Evolutionary conservation across 2,329 filamentous ascomycete genomes (phyloP), one percentile per base, ranked within the genome.

Genomic region (Cryphonectria radicalis): DNA sequence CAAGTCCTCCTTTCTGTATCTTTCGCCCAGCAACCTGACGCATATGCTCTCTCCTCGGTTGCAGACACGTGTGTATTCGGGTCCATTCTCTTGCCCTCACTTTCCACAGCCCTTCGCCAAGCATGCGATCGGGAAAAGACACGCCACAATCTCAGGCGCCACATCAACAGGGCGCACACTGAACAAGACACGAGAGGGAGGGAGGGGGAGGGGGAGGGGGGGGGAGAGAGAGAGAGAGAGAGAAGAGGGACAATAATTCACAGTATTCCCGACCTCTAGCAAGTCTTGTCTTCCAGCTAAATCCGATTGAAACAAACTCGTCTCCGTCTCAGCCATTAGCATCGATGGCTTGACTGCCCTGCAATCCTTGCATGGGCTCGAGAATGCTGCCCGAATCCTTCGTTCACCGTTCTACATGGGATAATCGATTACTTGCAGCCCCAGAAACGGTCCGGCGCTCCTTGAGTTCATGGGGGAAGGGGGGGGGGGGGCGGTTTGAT

Each of bases 301-400:
- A 25, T n/a, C 28, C 59, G 19, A 11, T n/a, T 40, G 59, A 62
- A 62, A 62, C 59, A 40, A 35, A 40, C 59, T 37, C 59, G 59
- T 62, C 59, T 62, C 59, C 3, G 35, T n/a, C 59, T 62, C 59
- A 62, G 35, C 35, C 35, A 40, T 6, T 37, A 10, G 35, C 11
- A n/a, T 62, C 35, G 22, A 25, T 37, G 59, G 59, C 35, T n/a
- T 62, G 59, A 40, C 32, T 35, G 59, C 59, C 59, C 35, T 62
- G 59, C 35, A n/a, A 40, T 25, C 19, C 35, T 40, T 35, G 59
- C 59, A 32, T 37, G 32, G 35, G 8, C 22, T 40, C 40, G 13
- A 62, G 32, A 40, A 35, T 40, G 59, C 59, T 62, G 59, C 32
- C 32, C 59, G 59, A 8, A 40, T 62, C 35, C 32, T n/a, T n/a